Evolutionary conservation across 1,284 basidiomycete species (phyloP).

Genomic region (Pyrrhoderma noxium): DNA sequence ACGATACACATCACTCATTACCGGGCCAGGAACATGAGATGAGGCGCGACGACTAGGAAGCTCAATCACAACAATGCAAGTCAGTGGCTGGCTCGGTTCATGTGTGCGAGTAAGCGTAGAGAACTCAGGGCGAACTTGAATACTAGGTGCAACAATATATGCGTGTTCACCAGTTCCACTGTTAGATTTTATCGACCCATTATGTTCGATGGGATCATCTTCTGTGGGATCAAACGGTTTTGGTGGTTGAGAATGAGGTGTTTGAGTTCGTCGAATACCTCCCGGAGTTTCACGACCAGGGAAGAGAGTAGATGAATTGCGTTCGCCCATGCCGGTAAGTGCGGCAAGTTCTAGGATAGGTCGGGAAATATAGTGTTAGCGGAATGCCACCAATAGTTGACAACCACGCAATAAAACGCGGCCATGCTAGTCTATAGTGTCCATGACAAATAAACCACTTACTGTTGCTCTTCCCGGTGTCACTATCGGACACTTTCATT

Average conservation of each 20-base stretch:
- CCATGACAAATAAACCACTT: conserved; percentile 30
- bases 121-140: conserved; percentile 86
- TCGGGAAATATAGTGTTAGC: background rate
- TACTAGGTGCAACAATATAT: conserved; percentile 80
- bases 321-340: conserved; percentile 78
- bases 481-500: conserved; percentile 87
- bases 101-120: conserved; percentile 66
- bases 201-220: conserved; percentile 73
- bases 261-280: conserved; percentile 27
- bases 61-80: conserved; percentile 86
- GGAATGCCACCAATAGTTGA: conserved; percentile 2
- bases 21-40: conserved; percentile 51
- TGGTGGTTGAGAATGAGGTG: conserved; percentile 22
- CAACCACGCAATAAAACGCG: background rate
- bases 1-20: conserved; percentile 38
- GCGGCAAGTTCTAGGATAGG: conserved; percentile 72
- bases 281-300: conserved; percentile 54
- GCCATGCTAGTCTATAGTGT: background rate
- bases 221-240: conserved; percentile 55
- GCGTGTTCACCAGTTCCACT: conserved; percentile 24
- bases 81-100: conserved; percentile 73
- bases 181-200: conserved; percentile 38
- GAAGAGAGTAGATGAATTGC: conserved; percentile 44
- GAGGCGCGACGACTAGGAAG: conserved; percentile 65
- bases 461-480: conserved; percentile 82